Evolutionary conservation across 2,329 filamentous ascomycete species (phyloP), one percentile per base, ranked within the genome.

Genomic region (Coniochaeta pulveracea): DNA sequence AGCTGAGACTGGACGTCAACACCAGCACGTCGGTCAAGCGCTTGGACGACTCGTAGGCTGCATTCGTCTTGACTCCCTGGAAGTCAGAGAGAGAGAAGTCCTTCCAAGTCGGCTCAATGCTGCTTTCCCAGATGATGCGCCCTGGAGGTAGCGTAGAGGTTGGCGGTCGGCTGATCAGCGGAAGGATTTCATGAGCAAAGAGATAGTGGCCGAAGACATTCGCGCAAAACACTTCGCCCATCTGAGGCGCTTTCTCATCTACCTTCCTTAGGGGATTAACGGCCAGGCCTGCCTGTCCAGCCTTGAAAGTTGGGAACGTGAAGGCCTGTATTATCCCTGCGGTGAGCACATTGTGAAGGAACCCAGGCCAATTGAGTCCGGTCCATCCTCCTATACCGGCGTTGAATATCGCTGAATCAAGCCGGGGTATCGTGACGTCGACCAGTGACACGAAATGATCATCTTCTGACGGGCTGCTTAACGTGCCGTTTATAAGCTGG

Each of bases 191-290:
- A 54, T 94, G 88, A 11, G 75, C 74, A 16, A 98, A 74, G 48
- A 95, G 61, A 53, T 98, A 96, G 60, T 98, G 91, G 0, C 91
- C 91, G 51, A 98, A 96, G 19, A 94, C 71, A 50, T 96, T 96
- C 32, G 89, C 80, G 52, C 80, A 81, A 53, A 96, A 98, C 12
- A 94, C 76, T 43, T 85, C 69, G 3, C 85, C 88, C 1, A 98
- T 61, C 5, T 63, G 59, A 1, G 80, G 76, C 37, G 76, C 71
- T 38, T 28, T 33, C 25, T 39, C 28, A 43, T 33, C 40, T 25
- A 38, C 27, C 44, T 32, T 40, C 59, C n/a, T 72, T 61, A 53
- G 28, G 3, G 54, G 52, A 38, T 49, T 61, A 19, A 73, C 45
- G 3, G 61, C 52, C 26, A 53, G 49, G 9, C 67, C 66, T 2